Evolutionary conservation across 139 green algal species (phyloP), one percentile per base, ranked within the genome.

Genomic region (Tetraselmis striata): DNA sequence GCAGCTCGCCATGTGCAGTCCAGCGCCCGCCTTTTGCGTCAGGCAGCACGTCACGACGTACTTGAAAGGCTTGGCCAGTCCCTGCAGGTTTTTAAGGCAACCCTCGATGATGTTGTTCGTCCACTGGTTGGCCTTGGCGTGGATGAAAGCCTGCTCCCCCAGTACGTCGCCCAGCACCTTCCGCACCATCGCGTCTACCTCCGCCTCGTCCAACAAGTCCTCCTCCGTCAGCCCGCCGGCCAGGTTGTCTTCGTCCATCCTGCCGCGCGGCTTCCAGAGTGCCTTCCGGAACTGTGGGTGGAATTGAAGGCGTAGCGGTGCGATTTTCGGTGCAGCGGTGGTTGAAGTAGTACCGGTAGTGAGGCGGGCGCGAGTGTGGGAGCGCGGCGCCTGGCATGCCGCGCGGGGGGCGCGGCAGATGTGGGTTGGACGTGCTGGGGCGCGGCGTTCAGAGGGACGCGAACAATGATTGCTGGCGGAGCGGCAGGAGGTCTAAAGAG

Each of bases 1-100:
- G 76, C 87, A 94, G 83, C 90, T 93, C 1, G 94, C 90, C 1
- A 92, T 90, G 82, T 97, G 93, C 32, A 96, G 84, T 0, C 94
- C 94, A 32, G 93, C 93, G 2, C 93, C 91, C 2, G 90, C 92
- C 76, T 96, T 96, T 81, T 98, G 94, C 26, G 84, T 91, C 1
- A 95, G 79, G 32, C 83, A 30, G 80, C 74, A 83, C 23, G 85
- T 88, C 0, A 88, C 85, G 1, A 89, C 81, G 59, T 89, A 95
- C 84, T 97, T 97, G 88, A 95, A 95, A 0, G 92, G 94, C 88
- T 96, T 96, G 79, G 89, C 88, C 28, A 96, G 84, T 0, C 87
- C 91, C 27, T 90, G 89, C 1, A 97, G 85, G 1, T 88, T 85
- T 81, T 96, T 95, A 0, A 97, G 76, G 78, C 91, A 95, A n/a